Percentiles rank a stretch among this genome's conserved stretches.
Evolutionary conservation across 176 grass and related monocot species (phyloP).

Genomic region (Rhynchospora tenuis): DNA sequence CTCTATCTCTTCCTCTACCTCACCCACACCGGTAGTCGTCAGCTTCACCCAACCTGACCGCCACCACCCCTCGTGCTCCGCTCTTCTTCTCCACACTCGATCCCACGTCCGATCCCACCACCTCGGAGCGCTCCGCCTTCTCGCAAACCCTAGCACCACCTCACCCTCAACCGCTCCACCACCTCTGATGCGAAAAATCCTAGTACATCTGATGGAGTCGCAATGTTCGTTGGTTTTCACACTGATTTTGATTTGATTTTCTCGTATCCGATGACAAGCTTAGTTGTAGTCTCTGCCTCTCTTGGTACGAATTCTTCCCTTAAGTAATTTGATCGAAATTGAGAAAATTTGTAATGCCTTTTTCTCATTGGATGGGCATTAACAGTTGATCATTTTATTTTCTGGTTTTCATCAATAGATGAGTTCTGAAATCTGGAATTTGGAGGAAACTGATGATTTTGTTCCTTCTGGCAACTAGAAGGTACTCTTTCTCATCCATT

Average conservation of each 20-base stretch:
- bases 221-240: neutral
- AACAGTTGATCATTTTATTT: neutral
- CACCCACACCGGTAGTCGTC: too few species aligned
- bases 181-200: conserved; percentile 2
- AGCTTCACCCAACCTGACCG: too few species aligned
- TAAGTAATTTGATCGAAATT: neutral
- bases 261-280: neutral
- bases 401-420: conserved; percentile 30
- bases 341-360: neutral
- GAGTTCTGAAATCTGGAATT: conserved; percentile 36
- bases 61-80: too few species aligned
- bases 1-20: too few species aligned
- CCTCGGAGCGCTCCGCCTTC: too few species aligned
- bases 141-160: too few species aligned
- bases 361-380: too few species aligned
- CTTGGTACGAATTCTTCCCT: neutral
- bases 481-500: conserved; percentile 34
- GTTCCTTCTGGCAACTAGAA: conserved; percentile 48
- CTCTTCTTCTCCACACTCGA: too few species aligned
- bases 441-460: conserved; percentile 46
- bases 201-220: conserved; percentile 4
- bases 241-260: neutral
- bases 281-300: neutral
- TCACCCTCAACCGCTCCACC: too few species aligned
- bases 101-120: too few species aligned